Percentiles rank a stretch among this genome's conserved stretches.
Evolutionary conservation across 345 rosid species (phyloP).

Genomic region (Hibiscus mutabilis): DNA sequence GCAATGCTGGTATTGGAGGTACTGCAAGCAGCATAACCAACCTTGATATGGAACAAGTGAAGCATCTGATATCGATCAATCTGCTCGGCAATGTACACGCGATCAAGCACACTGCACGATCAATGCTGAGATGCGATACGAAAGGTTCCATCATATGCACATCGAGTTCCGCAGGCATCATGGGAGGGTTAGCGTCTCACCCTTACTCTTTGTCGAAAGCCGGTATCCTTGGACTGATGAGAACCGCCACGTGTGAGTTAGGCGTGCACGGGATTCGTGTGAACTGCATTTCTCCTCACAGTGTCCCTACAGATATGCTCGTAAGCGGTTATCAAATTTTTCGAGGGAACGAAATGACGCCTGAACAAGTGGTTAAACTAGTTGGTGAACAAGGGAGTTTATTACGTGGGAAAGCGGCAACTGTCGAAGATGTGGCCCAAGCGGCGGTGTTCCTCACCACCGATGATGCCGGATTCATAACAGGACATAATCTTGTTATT

Average conservation of each 20-base stretch:
- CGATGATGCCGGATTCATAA: slow-evolving; percentile 54
- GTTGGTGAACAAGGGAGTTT: slow-evolving; percentile 63
- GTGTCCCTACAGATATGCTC: slow-evolving; percentile 82
- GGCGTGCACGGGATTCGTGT: slow-evolving; percentile 67
- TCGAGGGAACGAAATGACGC: slow-evolving; percentile 35
- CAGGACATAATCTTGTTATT: slow-evolving; percentile 67
- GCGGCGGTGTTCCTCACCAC: slow-evolving; percentile 71
- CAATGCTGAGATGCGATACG: slow-evolving; percentile 50
- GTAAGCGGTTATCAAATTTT: slow-evolving; percentile 38
- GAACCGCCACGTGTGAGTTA: slow-evolving; percentile 64
- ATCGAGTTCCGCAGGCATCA: slow-evolving; percentile 65
- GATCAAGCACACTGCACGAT: slow-evolving; percentile 67
- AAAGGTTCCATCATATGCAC: slow-evolving; percentile 72
- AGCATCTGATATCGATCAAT: slow-evolving; percentile 43
- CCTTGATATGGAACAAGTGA: slow-evolving; percentile 41
- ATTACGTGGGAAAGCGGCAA: slow-evolving; percentile 45
- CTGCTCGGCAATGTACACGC: slow-evolving; percentile 62
- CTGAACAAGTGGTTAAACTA: slow-evolving; percentile 41
- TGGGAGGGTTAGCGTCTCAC: slow-evolving; percentile 81
- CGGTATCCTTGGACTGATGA: slow-evolving; percentile 52
- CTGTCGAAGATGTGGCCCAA: slow-evolving; percentile 53
- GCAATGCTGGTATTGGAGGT: slow-evolving; percentile 45
- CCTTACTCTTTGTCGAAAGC: slow-evolving; percentile 62
- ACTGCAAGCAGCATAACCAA: slow-evolving; percentile 49
- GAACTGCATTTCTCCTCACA: slow-evolving; percentile 84